Evolutionary conservation across 805 yeast genomes (phyloP).

Genomic region (Zygosaccharomyces rouxii): DNA sequence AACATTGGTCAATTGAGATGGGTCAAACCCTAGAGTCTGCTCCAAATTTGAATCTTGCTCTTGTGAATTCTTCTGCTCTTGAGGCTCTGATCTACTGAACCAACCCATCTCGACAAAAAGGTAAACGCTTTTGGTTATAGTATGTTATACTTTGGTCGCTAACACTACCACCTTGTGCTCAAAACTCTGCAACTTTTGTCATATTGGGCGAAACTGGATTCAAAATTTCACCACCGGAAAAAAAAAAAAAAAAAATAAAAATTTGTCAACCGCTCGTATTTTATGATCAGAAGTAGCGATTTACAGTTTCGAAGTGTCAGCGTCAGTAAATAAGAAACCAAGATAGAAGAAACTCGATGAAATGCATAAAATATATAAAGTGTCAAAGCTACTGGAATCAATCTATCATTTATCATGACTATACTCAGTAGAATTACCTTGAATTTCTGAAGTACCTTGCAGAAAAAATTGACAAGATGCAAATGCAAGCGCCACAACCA

Average conservation of each 20-base stretch:
- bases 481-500: not conserved
- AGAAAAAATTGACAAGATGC: not conserved
- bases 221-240: constrained; percentile 2
- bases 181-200: not conserved
- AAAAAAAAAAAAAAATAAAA: not conserved
- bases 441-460: too few species aligned
- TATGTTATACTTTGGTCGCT: not conserved
- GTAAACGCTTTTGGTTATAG: not conserved
- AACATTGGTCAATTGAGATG: constrained; percentile 58
- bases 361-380: not conserved
- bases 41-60: constrained; percentile 22
- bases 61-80: constrained; percentile 12
- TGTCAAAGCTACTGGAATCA: too few species aligned
- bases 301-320: not conserved
- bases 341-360: not conserved
- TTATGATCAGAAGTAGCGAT: not conserved
- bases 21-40: constrained; percentile 52
- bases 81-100: constrained; percentile 9
- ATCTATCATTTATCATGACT: too few species aligned
- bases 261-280: not conserved
- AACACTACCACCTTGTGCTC: too few species aligned
- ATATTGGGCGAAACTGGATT: not conserved
- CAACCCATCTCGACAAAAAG: constrained; percentile 1
- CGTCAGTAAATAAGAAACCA: constrained; percentile 3
- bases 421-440: not conserved